Evolutionary conservation across 495 filamentous ascomycete genomes (phyloP), one percentile per base, ranked within the genome.

Genomic region (Aspergillus steynii): DNA sequence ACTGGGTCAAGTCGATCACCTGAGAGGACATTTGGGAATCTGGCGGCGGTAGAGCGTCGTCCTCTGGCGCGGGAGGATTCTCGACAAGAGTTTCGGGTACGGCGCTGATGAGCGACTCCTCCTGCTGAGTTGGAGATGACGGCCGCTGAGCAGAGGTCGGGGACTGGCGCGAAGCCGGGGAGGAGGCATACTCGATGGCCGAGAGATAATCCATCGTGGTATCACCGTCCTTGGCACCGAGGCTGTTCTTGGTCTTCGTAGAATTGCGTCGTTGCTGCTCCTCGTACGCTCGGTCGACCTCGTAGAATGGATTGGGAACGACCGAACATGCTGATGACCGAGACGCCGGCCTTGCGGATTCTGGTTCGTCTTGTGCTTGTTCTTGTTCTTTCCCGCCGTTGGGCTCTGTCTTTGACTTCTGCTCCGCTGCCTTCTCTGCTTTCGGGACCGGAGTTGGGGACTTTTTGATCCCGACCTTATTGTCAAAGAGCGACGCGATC

Each of bases 1-100:
- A 74, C 32, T 69, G 61, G 0, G 80, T 83, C 27, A 83, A 64
- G 54, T 82, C 80, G 9, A 84, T 66, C 20, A 81, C 53, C 10
- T 42, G 32, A 28, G 65, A 66, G 2, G 72, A 74, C 9, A 50
- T 56, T 55, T 74, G 70, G 2, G 73, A 71, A 58, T 45, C 59
- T 56, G 50, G 60, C 61, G 29, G 50, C 45, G 29, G 25, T n/a
- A 31, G 61, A 12, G 20, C 6, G 31, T 20, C 26, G 5, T 5
- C 12, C 1, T 29, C 9, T 3, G 48, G 29, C 28, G 29, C 20
- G 6, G 15, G 12, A 10, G 15, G 12, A 10, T 42, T 28, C 29
- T 15, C 50, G 25, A 27, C 20, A 26, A 56, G 29, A 12, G 56
- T 63, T 5, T 58, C 62, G 14, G 62, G 55, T 4, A 63, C 53